These are phyloP conservation scores for Panaeolus papilionaceus DNA, from an alignment of 768 basidiomycete genomes.

Conservation along the genomic window DNA sequence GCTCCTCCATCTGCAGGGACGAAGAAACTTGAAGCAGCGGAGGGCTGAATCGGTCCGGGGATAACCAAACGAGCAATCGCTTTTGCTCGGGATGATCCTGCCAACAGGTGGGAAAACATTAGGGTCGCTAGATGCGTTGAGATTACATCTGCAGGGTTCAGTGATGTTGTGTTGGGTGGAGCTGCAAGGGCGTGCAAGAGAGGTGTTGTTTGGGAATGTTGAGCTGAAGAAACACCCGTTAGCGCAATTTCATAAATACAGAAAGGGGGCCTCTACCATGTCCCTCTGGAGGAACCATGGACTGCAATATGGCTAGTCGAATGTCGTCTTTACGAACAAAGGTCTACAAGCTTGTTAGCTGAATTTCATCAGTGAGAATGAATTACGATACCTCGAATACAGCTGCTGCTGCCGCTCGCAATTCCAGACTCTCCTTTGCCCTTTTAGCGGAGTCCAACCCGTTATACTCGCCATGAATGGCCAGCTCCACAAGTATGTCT, in stretches of 20 bases:
- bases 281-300: slow-evolving; percentile 72
- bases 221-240: slow-evolving; percentile 33
- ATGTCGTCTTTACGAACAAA: slow-evolving; percentile 80
- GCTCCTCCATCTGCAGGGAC: slow-evolving; percentile 75
- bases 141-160: slow-evolving; percentile 61
- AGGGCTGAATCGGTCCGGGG: slow-evolving; percentile 48
- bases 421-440: slow-evolving; percentile 69
- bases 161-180: slow-evolving; percentile 57
- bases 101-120: slow-evolving; percentile 81
- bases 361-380: not conserved
- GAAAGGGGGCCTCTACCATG: slow-evolving; percentile 29
- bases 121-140: slow-evolving; percentile 78
- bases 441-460: slow-evolving; percentile 65
- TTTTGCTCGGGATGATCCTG: slow-evolving; percentile 70
- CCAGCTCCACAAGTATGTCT: slow-evolving; percentile 81
- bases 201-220: slow-evolving; percentile 61
- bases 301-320: slow-evolving; percentile 68
- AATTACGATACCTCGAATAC: slow-evolving; percentile 76
- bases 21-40: slow-evolving; percentile 59
- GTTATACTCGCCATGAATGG: slow-evolving; percentile 88
- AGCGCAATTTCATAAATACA: slow-evolving; percentile 12
- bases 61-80: slow-evolving; percentile 66
- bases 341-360: slow-evolving; percentile 50
- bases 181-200: slow-evolving; percentile 72
- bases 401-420: slow-evolving; percentile 76